Base-by-base conservation (phyloP, 202 grass and related monocot genomes). In the Eragrostis tef region DNA sequence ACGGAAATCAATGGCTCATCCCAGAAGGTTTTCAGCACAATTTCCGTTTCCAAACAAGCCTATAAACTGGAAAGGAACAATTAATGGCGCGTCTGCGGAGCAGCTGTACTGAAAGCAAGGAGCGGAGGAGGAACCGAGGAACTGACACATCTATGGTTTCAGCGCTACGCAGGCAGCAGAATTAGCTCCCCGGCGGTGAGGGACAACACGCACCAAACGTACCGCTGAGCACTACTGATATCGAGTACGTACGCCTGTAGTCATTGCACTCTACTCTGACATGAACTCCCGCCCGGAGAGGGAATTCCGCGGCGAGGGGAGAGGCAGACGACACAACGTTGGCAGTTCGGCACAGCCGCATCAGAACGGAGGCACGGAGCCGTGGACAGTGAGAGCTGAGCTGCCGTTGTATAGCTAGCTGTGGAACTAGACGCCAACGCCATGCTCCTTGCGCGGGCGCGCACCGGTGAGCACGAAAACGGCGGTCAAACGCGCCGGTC, bases 51-150 rank as follows among this genome's bases (percentile, higher is more conserved):
- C 10, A 49, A 52, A 17, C 26, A 0, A 26, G 15, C 45, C 21
- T 26, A 50, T 26, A 50, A 34, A 16, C 24, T 29, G 24, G 31
- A 27, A 6, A 53, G 49, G 11, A 54, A 10, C 8, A 73, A 53
- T 73, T 53, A 53, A 36, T 31, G 45, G 48, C 48, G 13, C 12
- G 59, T 16, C 11, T 31, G 47, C 45, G 20, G 47, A 34, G 45
- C 48, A 73, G 70, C 26, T 53, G 22, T 34, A 53, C 48, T 39
- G 71, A 57, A 54, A 41, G 31, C 16, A n/a, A n/a, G n/a, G n/a
- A n/a, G n/a, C n/a, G n/a, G 71, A 74, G 20, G 50, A 64, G 31
- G 25, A 64, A 78, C 75, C 31, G 75, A 64, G 31, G 25, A 64
- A 78, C 75, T 50, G 75, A 0, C 43, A 9, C 59, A 1, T 50